Evolutionary conservation across 495 filamentous ascomycete genomes (phyloP), one percentile per base, ranked within the genome.

Genomic region (Podospora tetraspora): DNA sequence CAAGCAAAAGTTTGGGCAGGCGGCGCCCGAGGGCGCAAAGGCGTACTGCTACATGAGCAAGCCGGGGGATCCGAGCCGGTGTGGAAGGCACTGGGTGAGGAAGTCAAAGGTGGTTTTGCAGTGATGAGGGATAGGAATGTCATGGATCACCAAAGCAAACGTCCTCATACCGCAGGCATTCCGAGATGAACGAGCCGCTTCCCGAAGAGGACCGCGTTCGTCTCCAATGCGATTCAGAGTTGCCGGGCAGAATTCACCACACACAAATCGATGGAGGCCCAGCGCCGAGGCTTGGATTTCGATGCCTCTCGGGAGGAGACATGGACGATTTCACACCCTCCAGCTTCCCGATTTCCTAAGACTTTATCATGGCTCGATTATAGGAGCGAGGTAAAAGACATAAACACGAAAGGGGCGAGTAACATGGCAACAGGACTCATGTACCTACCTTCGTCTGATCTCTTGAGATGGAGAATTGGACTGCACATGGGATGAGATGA

Each of bases 21-120:
- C 72, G 7, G 81, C 82, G 21, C 67, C 66, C 1, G 73, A 73
- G 21, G 77, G 74, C 12, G 77, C 79, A 0, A 79, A 77, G 70
- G 64, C 66, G 6, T 81, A 79, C 58, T 86, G 84, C 73, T 84
- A 80, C 66, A 77, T 79, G 68, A 80, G 80, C 69, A 84, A 81
- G 66, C 84, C 84, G 16, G 75, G 74, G 34, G 79, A 85, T 66
- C 74, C 76, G 32, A 75, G 74, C 52, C 76, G 81, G n/a, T 86
- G 84, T 69, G 84, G 83, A 3, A 73, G 83, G 32, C 84, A 86
- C 62, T 71, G 67, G 19, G 67, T 75, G 57, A 66, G 67, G 63
- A 75, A 70, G 69, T 73, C 62, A 25, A 71, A 68, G 62, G 71
- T 73, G 13, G 66, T 74, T 24, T 37, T 77, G 64, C 29, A 74